Percentiles rank a stretch among this genome's conserved stretches.
Evolutionary conservation across 768 basidiomycete species (phyloP).

Genomic region (Podaxis sp.): DNA sequence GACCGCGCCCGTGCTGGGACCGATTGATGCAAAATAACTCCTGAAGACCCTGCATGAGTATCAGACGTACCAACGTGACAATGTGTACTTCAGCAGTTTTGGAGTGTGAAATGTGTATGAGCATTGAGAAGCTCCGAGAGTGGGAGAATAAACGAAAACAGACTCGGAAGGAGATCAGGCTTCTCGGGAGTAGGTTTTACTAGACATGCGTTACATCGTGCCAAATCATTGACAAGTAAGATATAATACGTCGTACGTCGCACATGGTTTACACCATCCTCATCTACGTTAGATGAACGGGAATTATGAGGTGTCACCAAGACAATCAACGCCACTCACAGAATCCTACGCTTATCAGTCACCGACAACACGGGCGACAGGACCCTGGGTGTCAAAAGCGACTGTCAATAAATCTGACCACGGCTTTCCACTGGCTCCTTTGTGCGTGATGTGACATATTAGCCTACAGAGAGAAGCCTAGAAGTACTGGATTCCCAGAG

Average conservation of each 20-base stretch:
- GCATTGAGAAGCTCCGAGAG: too few relatives aligned
- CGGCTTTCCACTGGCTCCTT: slow-evolving; percentile 95
- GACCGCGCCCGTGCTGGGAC: not conserved
- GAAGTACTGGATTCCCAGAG: slow-evolving; percentile 93
- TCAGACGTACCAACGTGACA: not conserved
- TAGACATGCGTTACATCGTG: not conserved
- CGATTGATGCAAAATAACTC: not conserved
- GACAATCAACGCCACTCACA: slow-evolving; percentile 55
- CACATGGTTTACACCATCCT: not conserved
- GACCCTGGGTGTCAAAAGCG: slow-evolving; percentile 84
- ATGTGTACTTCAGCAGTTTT: not conserved
- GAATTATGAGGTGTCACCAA: slow-evolving; percentile 40
- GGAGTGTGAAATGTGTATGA: too few relatives aligned
- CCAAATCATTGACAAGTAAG: not conserved
- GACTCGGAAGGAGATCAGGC: too few relatives aligned
- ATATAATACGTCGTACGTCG: not conserved
- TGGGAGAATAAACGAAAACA: too few relatives aligned
- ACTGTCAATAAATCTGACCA: slow-evolving; percentile 93
- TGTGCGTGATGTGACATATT: slow-evolving; percentile 95
- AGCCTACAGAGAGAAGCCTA: slow-evolving; percentile 69
- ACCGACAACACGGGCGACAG: slow-evolving; percentile 60
- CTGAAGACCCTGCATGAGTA: too few relatives aligned
- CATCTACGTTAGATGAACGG: slow-evolving; percentile 6
- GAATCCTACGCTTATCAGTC: slow-evolving; percentile 82
- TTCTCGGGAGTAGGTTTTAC: too few relatives aligned